These are phyloP conservation scores for Alnus rubra DNA, from an alignment of 306 rosid genomes.

Conservation along the genomic window DNA sequence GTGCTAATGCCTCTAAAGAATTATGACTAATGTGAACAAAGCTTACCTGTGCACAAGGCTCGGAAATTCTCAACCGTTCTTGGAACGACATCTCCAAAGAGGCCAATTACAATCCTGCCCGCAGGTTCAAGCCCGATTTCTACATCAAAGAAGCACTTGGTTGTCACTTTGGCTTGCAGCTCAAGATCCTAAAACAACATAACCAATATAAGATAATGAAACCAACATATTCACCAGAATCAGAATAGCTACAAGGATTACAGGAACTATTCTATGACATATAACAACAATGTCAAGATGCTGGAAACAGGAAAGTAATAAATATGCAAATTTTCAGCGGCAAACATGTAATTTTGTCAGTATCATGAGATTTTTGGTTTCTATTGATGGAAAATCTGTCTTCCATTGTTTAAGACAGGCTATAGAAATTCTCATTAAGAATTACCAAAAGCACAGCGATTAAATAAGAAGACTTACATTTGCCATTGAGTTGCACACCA, in stretches of 20 bases:
- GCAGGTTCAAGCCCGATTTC: conserved; percentile 71
- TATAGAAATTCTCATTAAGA: background rate
- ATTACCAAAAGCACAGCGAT: conserved; percentile 6
- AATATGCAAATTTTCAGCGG: background rate
- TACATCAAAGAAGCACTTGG: conserved; percentile 74
- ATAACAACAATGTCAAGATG: background rate
- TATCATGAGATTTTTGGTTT: background rate
- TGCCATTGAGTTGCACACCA: conserved; percentile 49
- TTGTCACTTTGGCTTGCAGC: conserved; percentile 78
- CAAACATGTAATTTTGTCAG: background rate
- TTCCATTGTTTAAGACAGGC: conserved; percentile 2
- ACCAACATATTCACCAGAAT: conserved; percentile 12
- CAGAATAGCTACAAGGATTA: background rate
- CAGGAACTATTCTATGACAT: background rate
- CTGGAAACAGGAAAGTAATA: background rate
- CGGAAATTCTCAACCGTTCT: conserved; percentile 84
- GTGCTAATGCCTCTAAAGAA: conserved; percentile 1
- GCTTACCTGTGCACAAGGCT: conserved; percentile 85
- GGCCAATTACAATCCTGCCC: conserved; percentile 70
- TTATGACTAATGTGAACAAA: background rate
- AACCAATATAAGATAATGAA: conserved; percentile 24
- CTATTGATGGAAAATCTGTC: conserved; percentile 1
- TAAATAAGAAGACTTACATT: conserved; percentile 38
- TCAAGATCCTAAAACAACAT: conserved; percentile 50
- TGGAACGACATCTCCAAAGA: conserved; percentile 78